Conservation (phyloP, 2,329 filamentous ascomycete species). For the Talaromyces sp. region DNA sequence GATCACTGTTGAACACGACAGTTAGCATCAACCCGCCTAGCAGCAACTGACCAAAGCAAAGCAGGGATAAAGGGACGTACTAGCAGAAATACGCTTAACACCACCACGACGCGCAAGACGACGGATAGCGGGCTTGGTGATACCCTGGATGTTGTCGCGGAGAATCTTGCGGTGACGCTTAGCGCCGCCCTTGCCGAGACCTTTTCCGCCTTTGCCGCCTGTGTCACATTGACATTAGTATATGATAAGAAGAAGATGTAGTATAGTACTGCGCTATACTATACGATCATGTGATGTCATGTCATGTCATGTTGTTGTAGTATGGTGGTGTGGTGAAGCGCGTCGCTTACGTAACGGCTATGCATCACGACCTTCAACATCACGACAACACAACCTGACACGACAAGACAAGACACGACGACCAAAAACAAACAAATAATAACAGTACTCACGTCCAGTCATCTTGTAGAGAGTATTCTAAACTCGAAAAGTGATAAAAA, state of each 20-base stretch:
- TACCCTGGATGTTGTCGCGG: slow-evolving; percentile 99
- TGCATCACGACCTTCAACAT: neutral
- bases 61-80: neutral
- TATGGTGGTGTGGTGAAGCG: neutral
- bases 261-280: neutral
- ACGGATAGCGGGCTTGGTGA: slow-evolving; percentile 97
- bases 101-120: slow-evolving; percentile 98
- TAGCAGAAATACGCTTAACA: slow-evolving; percentile 99
- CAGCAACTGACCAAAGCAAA: no score
- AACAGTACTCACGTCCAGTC: slow-evolving; percentile 41
- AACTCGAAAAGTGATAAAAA: slow-evolving; percentile 16
- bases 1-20: slow-evolving; percentile 51
- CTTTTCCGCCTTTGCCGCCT: slow-evolving; percentile 96
- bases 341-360: slow-evolving; percentile 13
- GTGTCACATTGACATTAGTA: slow-evolving; percentile 34
- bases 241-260: neutral
- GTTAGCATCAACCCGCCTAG: neutral
- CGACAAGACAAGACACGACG: neutral
- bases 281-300: neutral
- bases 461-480: slow-evolving; percentile 25
- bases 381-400: neutral
- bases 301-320: neutral
- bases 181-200: slow-evolving; percentile 95
- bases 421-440: neutral
- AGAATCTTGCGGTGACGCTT: slow-evolving; percentile 99